Base-by-base conservation (phyloP, 108 stramenopile species). In the Nitzschia putrida region DNA sequence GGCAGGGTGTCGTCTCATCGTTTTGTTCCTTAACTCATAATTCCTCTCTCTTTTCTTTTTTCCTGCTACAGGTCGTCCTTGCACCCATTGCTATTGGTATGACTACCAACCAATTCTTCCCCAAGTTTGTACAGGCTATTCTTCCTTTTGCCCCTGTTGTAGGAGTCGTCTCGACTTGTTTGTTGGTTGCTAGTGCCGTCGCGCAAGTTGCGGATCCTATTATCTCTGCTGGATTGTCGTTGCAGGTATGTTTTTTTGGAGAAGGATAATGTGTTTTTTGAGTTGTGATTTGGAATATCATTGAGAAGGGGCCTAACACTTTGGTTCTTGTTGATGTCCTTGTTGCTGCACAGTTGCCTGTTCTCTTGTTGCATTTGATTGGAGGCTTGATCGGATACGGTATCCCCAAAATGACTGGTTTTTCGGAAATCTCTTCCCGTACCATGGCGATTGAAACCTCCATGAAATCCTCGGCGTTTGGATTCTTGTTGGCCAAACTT, bases 361-460 rank as follows among this genome's bases (percentile, higher is more conserved):
- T 96, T 53, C 68, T 96, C 52, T 83, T 98, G 43, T 81, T 97
- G 54, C 97, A 98, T 73, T 85, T 98, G 61, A 41, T 97, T n/a
- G 96, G 96, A 50, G 97, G 97, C 29, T 64, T 97, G 37, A 80
- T 95, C 10, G 97, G 97, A 50, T 98, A 97, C 78, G 60, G 65
- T 64, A 77, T 96, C 8, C 94, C 97, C 9, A 77, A 74, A 53
- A 24, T 83, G 21, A 80, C 94, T 64, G 95, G 95, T 59, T 97
- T 97, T 77, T 86, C 83, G 13, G 96, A 98, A 68, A 86, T 91
- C 42, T 79, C 91, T 25, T 91, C 85, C 61, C 93, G 97, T 57
- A 98, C 97, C 69, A 97, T 98, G 95, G 97, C 97, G 41, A 98
- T 98, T 73, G 97, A 98, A 75, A 97, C 96, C 0, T 90, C 95